Base-by-base conservation (phyloP, 2,329 filamentous ascomycete species). In the Ophiostoma populinum region DNA sequence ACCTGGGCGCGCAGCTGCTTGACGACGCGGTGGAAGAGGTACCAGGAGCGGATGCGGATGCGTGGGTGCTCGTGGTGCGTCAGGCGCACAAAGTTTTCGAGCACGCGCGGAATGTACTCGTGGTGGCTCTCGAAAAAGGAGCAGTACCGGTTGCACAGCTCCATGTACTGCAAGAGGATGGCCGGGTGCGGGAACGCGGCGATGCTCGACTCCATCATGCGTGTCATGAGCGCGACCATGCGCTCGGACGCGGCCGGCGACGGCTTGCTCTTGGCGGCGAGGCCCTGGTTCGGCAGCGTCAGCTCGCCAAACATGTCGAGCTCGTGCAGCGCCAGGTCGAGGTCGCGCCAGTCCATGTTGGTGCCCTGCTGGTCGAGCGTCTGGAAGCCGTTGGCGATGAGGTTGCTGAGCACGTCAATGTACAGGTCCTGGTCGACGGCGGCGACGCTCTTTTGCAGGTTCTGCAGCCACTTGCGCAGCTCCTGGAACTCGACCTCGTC, bases 401-500 rank as follows among this genome's bases (percentile, higher is more conserved):
- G 66, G 39, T 78, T 81, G 49, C 80, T 92, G 36, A 98, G 63
- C 25, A 81, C 81, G 28, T 93, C 76, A 49, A 94, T 79, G 53
- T 92, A 95, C 20, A 95, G 68, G 27, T 63, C 61, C 54, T 95
- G 82, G 50, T 95, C 82, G 34, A 93, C 81, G 8, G 79, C 77
- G 12, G 90, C 86, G 34, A 95, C 77, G 26, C 80, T 85, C 60
- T 94, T 92, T 53, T 98, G 90, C 27, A 98, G 62, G 26, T 85
- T 77, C 53, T 92, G 82, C 32, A 98, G 63, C 46, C 82, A 73
- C 54, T 92, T 92, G 40, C 92, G 75, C 36, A 98, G 65, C 46
- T 98, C 90, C 50, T 92, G 81, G 47, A 98, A 98, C 52, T 98
- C 90, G 18, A 87, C 90, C 57, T 98, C 90, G 47, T 95, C 90